Base-by-base conservation (phyloP, 2,329 filamentous ascomycete genomes). In the Fusarium hostae region DNA sequence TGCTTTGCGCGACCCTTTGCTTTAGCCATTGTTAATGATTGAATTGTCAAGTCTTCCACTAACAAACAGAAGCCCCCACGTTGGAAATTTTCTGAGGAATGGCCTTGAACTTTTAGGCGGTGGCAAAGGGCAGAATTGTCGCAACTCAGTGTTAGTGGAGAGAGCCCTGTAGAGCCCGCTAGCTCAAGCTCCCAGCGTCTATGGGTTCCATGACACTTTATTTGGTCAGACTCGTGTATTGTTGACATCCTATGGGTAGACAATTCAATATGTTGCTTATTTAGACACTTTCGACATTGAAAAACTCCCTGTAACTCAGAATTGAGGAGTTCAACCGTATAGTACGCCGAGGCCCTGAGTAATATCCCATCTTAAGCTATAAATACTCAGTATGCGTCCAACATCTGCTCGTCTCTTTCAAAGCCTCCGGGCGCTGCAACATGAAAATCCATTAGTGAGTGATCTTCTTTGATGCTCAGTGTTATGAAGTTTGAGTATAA, bases 381-480 rank as follows among this genome's bases (percentile, higher is more conserved):
- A 32, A 18, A 30, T 22, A 11, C n/a, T 61, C 66, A 78, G 20
- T 9, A 86, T 86, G 84, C 81, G 80, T 30, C 66, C 79, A 59
- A 80, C 81, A 37, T 57, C 78, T 32, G 66, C 76, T 20, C 81
- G 80, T 10, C 76, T 85, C 43, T 81, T 84, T 52, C 81, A 78
- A 50, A 67, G 70, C 22, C 44, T 75, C 22, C 74, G 75, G 35
- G 69, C 76, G 54, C 73, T 82, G 4, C 76, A 77, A 41, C 95
- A 98, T 90, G 95, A 97, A 74, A 98, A 97, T 74, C 95, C 95
- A 7, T 82, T 97, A 79, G 95, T 97, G 43, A 51, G 41, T 43
- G 7, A 22, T 15, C 13, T 9, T n/a, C 9, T 12, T 26, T 9
- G 16, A 18, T 24, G 2, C 24, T 6, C 2, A 7, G 6, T 43